Conservation (phyloP, 805 yeast genomes). For the Kluyveromyces wickerhamii region DNA sequence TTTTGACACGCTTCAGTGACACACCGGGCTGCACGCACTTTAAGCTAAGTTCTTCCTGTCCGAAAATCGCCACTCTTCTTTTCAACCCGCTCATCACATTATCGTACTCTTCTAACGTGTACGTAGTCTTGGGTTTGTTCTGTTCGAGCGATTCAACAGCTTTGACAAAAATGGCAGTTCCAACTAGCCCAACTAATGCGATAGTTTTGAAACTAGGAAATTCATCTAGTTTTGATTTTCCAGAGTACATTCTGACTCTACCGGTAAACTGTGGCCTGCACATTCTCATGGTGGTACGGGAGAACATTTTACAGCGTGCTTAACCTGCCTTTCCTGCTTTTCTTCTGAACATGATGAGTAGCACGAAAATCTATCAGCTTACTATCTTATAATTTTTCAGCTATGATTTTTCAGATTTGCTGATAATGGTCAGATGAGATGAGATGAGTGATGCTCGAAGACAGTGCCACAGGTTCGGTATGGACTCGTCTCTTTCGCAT, state of each 20-base stretch:
- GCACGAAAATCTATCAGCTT: too few relatives aligned
- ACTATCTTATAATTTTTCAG: too few relatives aligned
- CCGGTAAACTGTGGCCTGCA: conserved; percentile 1
- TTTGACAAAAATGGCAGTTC: conserved; percentile 36
- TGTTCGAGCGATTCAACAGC: conserved; percentile 33
- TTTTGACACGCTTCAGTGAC: conserved; percentile 14
- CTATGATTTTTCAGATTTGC: too few relatives aligned
- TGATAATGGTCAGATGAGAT: too few relatives aligned
- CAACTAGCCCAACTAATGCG: conserved; percentile 36
- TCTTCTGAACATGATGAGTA: too few relatives aligned
- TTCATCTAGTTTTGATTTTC: conserved; percentile 12
- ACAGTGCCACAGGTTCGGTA: too few relatives aligned
- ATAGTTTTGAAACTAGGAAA: conserved; percentile 36
- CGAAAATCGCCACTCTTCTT: conserved; percentile 39
- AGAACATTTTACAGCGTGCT: conserved; percentile 1
- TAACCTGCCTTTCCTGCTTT: too few relatives aligned
- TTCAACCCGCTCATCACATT: conserved; percentile 41
- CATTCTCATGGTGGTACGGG: conserved; percentile 1
- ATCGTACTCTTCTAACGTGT: conserved; percentile 35
- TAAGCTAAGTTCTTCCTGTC: conserved; percentile 35
- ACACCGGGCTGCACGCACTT: conserved; percentile 30
- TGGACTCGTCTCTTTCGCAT: too few relatives aligned
- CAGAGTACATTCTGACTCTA: conserved; percentile 5
- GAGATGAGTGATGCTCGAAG: too few relatives aligned
- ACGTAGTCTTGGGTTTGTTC: conserved; percentile 29